A percentile compares a stretch with the other conserved stretches of the same genome.
Evolutionary conservation across 495 filamentous ascomycete species (phyloP).

Genomic region (Neurospora cerealis): DNA sequence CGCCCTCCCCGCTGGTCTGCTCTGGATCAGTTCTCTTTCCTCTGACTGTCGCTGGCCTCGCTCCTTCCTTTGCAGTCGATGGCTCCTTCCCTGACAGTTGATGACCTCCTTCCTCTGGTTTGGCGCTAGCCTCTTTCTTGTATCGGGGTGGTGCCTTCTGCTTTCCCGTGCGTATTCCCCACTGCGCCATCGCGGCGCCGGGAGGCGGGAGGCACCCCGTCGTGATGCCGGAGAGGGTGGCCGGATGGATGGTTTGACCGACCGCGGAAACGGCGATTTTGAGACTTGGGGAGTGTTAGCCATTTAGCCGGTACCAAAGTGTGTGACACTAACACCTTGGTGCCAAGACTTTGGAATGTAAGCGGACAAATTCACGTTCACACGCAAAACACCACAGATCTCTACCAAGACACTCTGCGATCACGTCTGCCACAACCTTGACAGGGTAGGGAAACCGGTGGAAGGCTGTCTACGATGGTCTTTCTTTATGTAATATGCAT

Average conservation of each 20-base stretch:
- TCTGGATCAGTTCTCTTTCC: not conserved
- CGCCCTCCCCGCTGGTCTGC: not conserved
- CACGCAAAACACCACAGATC: not conserved
- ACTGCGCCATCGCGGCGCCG: too few relatives aligned
- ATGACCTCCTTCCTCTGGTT: too few relatives aligned
- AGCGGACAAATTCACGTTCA: not conserved
- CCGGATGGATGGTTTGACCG: not conserved
- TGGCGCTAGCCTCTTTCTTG: not conserved
- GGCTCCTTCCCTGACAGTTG: too few relatives aligned
- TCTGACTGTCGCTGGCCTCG: not conserved
- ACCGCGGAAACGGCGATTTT: not conserved
- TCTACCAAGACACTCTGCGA: not conserved
- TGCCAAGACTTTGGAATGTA: not conserved
- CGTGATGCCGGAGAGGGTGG: not conserved
- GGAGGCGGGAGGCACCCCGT: too few relatives aligned
- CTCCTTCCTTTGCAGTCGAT: not conserved
- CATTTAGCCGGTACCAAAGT: not conserved
- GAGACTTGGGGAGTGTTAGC: not conserved
- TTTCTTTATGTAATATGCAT: too few relatives aligned
- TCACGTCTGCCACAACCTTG: not conserved
- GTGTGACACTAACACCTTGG: not conserved
- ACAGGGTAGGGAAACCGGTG: too few relatives aligned
- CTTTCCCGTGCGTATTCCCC: too few relatives aligned
- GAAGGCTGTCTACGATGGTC: too few relatives aligned
- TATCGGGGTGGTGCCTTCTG: not conserved